Evolutionary conservation across 306 rosid genomes (phyloP).

Genomic region (Geum urbanum): DNA sequence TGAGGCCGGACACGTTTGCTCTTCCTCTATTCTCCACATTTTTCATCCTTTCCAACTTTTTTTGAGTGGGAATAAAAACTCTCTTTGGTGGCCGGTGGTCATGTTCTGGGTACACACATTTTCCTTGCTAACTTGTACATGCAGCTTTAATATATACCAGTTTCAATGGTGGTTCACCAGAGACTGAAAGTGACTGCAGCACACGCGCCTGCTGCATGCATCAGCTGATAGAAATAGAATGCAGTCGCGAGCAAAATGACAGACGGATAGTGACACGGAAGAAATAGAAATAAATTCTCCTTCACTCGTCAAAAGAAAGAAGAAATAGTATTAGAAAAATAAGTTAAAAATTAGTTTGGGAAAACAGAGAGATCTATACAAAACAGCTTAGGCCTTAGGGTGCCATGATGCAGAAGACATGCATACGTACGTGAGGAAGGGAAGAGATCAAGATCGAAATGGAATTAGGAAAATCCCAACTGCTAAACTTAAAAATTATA

Average conservation of each 20-base stretch:
- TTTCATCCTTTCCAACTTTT: not conserved
- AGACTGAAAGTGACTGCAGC: slow-evolving; percentile 5
- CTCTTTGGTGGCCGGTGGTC: not conserved
- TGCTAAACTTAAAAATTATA: not conserved
- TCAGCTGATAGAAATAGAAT: not conserved
- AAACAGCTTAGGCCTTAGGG: not conserved
- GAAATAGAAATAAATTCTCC: too few species aligned
- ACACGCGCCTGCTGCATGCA: not conserved
- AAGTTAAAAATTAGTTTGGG: not conserved
- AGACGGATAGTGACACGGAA: not conserved
- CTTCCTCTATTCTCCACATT: not conserved
- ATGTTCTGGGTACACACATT: not conserved
- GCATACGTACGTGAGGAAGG: not conserved
- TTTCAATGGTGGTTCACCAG: not conserved
- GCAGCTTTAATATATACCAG: not conserved
- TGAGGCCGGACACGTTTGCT: not conserved
- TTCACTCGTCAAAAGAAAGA: too few species aligned
- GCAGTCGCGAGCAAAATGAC: not conserved
- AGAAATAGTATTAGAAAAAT: too few species aligned
- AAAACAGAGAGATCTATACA: not conserved
- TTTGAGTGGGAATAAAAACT: not conserved
- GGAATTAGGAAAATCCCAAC: not conserved
- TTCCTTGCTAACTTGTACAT: too few species aligned
- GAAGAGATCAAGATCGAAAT: not conserved
- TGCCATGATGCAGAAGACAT: not conserved